These are phyloP conservation scores for Isatis tinctoria DNA, from an alignment of 345 rosid genomes.

Conservation along the genomic window DNA sequence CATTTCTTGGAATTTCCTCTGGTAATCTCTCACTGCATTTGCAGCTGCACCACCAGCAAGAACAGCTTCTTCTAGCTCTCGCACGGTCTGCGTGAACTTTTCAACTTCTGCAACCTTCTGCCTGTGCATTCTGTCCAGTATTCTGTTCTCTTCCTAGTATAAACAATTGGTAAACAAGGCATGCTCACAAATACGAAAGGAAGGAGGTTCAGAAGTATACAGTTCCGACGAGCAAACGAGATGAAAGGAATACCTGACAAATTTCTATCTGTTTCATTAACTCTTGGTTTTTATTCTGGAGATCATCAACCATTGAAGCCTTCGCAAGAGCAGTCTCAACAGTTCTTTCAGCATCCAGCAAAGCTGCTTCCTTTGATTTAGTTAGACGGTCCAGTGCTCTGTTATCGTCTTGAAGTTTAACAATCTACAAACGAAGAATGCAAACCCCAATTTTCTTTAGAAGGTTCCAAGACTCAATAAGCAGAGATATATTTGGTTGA, in stretches of 20 bases:
- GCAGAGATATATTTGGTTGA: not conserved
- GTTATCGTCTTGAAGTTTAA: slow-evolving; percentile 95
- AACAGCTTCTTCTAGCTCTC: slow-evolving; percentile 99
- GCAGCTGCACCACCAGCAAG: slow-evolving; percentile 99
- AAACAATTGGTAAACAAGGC: slow-evolving; percentile 16
- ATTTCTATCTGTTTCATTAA: slow-evolving; percentile 95
- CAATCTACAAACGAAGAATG: slow-evolving; percentile 52
- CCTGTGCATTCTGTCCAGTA: slow-evolving; percentile 93
- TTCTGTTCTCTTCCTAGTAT: slow-evolving; percentile 91
- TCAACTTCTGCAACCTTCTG: slow-evolving; percentile 99
- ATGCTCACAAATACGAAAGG: not conserved
- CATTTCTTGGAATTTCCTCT: slow-evolving; percentile 98
- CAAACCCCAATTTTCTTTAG: not conserved
- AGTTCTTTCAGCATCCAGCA: slow-evolving; percentile 96
- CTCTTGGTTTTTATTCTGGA: slow-evolving; percentile 97
- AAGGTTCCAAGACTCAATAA: not conserved
- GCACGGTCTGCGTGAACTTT: slow-evolving; percentile 93
- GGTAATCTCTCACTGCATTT: slow-evolving; percentile 97
- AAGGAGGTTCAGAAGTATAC: not conserved
- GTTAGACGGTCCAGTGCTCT: slow-evolving; percentile 97
- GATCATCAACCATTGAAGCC: slow-evolving; percentile 99
- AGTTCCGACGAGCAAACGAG: not conserved
- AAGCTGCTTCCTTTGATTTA: slow-evolving; percentile 96
- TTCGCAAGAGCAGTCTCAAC: slow-evolving; percentile 84
- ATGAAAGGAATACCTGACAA: slow-evolving; percentile 66